phyloP scores from a whole-genome alignment of 176 grass and related monocot species.

The Secale cereale region DNA sequence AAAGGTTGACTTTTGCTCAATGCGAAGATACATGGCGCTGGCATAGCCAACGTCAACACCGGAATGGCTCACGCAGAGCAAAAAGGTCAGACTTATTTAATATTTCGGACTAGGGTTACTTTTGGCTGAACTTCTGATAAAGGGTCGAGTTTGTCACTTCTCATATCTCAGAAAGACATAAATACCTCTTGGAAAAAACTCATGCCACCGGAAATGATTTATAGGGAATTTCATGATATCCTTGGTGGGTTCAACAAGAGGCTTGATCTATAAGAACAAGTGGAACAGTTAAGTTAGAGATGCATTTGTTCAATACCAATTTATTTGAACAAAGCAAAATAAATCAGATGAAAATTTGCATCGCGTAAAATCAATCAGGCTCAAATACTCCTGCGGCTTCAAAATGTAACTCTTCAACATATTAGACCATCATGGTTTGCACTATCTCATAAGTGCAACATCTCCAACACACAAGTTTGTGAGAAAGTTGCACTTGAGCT shows the following conservation, averaged over 20 bases:
- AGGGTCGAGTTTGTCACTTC: too few species aligned
- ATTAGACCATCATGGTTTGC: conserved; percentile 6
- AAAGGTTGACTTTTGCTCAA: too few species aligned
- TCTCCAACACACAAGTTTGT: background rate
- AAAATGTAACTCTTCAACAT: background rate
- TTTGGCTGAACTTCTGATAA: too few species aligned
- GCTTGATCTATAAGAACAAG: conserved; percentile 69
- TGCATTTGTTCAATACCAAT: background rate
- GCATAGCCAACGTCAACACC: too few species aligned
- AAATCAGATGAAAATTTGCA: background rate
- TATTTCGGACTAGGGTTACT: too few species aligned
- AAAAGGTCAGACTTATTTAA: too few species aligned
- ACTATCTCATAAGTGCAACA: background rate
- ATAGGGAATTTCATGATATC: conserved; percentile 87
- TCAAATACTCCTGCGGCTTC: background rate
- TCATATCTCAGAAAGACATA: background rate
- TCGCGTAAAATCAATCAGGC: background rate
- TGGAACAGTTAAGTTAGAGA: conserved; percentile 6
- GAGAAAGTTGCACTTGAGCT: background rate
- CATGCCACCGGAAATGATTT: conserved; percentile 75
- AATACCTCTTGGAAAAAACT: conserved; percentile 96
- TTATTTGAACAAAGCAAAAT: conserved; percentile 16
- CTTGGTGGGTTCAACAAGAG: conserved; percentile 81
- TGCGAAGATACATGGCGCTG: too few species aligned
- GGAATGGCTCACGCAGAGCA: too few species aligned